Conservation (phyloP, 2,329 filamentous ascomycete species). For the Epichloe brachyelytri region DNA sequence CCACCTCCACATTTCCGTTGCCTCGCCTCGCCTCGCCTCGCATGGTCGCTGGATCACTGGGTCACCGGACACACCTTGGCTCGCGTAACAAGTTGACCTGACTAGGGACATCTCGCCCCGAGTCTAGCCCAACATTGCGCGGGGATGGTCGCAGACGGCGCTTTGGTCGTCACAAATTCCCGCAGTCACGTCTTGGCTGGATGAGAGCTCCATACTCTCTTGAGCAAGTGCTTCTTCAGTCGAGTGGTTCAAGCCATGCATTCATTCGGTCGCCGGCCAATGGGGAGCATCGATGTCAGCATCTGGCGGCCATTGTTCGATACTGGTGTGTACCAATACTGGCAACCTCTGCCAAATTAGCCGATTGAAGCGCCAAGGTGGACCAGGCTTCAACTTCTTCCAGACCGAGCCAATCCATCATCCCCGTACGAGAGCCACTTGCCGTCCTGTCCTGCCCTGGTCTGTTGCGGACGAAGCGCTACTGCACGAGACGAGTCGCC, state of each 20-base stretch:
- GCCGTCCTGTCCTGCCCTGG: not conserved
- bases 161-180: not conserved
- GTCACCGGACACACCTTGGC: constrained; percentile 29
- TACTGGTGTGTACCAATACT: not conserved
- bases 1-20: not conserved
- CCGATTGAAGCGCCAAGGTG: constrained; percentile 34
- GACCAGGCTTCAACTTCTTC: constrained; percentile 22
- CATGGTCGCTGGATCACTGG: constrained; percentile 32
- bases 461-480: not conserved
- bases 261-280: constrained; percentile 21
- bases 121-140: not conserved
- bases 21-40: constrained; percentile 20
- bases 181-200: not conserved
- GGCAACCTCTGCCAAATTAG: constrained; percentile 29
- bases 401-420: constrained; percentile 7
- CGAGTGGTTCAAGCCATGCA: not conserved
- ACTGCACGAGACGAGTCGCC: constrained; percentile 1
- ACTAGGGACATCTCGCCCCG: too few species aligned
- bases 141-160: not conserved
- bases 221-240: not conserved
- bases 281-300: constrained; percentile 19
- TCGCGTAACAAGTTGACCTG: not conserved
- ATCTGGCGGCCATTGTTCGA: constrained; percentile 29
- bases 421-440: constrained; percentile 1
- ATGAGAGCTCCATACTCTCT: not conserved